Percentiles rank a stretch among this genome's conserved stretches.
Evolutionary conservation across 352 stramenopile species (phyloP).

Genomic region (Globisporangium abappressorium): DNA sequence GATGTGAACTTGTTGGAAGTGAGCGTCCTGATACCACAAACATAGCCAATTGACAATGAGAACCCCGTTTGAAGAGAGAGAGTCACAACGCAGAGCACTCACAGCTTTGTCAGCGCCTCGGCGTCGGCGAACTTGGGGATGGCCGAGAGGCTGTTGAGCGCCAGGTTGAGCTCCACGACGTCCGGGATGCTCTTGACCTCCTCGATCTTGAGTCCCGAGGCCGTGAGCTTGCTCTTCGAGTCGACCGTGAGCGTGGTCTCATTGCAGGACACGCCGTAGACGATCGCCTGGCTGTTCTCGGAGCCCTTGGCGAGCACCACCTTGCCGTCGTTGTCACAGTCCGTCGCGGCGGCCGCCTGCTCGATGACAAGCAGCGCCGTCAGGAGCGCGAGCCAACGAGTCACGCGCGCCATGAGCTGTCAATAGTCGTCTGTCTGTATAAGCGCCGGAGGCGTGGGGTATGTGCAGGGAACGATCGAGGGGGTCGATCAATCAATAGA

Average conservation of each 20-base stretch:
- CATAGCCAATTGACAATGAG: neutral
- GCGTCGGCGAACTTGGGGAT: conserved; percentile 25
- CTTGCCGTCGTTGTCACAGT: conserved; percentile 35
- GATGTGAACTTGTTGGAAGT: conserved; percentile 44
- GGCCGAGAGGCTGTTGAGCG: conserved; percentile 51
- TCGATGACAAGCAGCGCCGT: neutral
- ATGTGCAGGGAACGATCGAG: neutral
- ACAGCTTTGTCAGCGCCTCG: conserved; percentile 41
- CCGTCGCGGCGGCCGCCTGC: neutral
- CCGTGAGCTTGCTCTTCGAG: conserved; percentile 34
- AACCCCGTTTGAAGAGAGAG: neutral
- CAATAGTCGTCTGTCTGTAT: neutral
- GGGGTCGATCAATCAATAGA: neutral
- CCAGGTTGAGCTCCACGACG: conserved; percentile 46
- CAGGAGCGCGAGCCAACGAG: conserved; percentile 7
- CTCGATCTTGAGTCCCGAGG: conserved; percentile 41
- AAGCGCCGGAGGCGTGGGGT: neutral
- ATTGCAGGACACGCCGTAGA: conserved; percentile 35
- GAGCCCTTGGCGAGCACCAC: conserved; percentile 37
- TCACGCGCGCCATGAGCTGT: conserved; percentile 13
- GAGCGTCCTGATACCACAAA: conserved; percentile 32
- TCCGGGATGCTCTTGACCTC: conserved; percentile 45
- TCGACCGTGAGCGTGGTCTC: conserved; percentile 29
- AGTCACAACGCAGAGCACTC: conserved; percentile 7
- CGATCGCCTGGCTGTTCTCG: conserved; percentile 28